Evolutionary conservation across 2,329 filamentous ascomycete species (phyloP).

Genomic region (Fusarium odoratissimum): DNA sequence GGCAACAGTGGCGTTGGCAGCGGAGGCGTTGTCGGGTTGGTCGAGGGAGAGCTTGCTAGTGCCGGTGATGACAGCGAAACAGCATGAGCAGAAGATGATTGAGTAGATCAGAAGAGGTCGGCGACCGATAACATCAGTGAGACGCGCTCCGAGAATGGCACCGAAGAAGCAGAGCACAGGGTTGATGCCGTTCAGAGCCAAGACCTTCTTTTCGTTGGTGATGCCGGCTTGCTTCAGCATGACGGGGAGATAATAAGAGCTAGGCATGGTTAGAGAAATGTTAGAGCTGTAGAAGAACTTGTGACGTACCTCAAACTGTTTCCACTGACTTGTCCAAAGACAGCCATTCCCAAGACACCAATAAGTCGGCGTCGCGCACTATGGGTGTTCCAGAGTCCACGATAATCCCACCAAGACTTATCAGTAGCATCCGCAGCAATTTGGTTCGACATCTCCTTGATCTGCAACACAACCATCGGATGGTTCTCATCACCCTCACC

Average conservation of each 20-base stretch:
- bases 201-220: conserved; percentile 56
- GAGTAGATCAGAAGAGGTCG: conserved; percentile 64
- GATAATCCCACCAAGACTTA: conserved; percentile 68
- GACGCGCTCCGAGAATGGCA: conserved; percentile 64
- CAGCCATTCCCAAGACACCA: conserved; percentile 62
- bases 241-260: conserved; percentile 67
- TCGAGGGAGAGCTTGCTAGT: conserved; percentile 58
- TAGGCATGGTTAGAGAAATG: background rate
- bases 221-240: conserved; percentile 65
- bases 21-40: conserved; percentile 48
- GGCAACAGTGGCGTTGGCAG: conserved; percentile 58
- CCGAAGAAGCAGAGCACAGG: conserved; percentile 63
- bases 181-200: conserved; percentile 65
- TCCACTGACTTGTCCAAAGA: conserved; percentile 65
- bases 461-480: conserved; percentile 63
- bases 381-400: conserved; percentile 62
- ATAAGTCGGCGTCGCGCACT: conserved; percentile 62
- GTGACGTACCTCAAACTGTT: conserved; percentile 53
- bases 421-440: conserved; percentile 63
- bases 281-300: rapidly evolving
- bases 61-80: conserved; percentile 62
- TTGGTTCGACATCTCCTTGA: conserved; percentile 60
- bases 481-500: conserved; percentile 62
- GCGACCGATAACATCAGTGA: conserved; percentile 69
- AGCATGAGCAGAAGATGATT: conserved; percentile 58